Conservation (phyloP, 139 green algal species). For the Eudorina sp. region DNA sequence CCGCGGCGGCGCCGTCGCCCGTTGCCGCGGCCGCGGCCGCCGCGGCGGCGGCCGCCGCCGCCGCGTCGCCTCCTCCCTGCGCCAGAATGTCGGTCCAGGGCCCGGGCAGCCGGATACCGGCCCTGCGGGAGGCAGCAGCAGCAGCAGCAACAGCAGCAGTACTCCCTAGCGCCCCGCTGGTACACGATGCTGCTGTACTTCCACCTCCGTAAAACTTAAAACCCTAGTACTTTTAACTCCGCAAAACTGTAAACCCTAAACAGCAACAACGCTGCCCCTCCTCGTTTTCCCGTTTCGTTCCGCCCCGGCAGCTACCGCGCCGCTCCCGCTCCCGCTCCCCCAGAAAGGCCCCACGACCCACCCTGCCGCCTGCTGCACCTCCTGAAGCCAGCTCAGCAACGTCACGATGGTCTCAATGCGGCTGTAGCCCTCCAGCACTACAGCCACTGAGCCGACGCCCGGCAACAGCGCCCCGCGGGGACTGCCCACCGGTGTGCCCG, state of each 20-base stretch:
- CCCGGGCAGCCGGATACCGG: not conserved
- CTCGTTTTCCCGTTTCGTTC: not conserved
- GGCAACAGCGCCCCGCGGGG: not conserved
- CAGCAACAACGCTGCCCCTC: too few species aligned
- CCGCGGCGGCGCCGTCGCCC: too few species aligned
- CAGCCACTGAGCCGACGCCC: not conserved
- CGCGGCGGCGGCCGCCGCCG: not conserved
- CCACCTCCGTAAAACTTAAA: too few species aligned
- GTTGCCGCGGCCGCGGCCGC: not conserved
- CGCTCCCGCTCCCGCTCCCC: not conserved
- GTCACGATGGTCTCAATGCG: constrained; percentile 51
- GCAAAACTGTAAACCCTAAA: too few species aligned
- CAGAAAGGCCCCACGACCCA: too few species aligned
- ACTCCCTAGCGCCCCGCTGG: too few species aligned
- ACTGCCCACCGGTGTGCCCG: not conserved
- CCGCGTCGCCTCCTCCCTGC: not conserved
- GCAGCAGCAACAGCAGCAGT: too few species aligned
- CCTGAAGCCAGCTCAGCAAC: constrained; percentile 45
- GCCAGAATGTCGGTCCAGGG: constrained; percentile 37
- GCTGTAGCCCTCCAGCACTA: constrained; percentile 44
- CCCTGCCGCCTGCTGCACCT: constrained; percentile 18
- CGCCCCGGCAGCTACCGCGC: not conserved
- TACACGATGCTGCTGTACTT: too few species aligned
- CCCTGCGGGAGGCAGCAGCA: not conserved
- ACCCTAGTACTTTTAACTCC: too few species aligned